Evolutionary conservation across 805 yeast species (phyloP), one percentile per base, ranked within the genome.

Genomic region (Candida railenensis): DNA sequence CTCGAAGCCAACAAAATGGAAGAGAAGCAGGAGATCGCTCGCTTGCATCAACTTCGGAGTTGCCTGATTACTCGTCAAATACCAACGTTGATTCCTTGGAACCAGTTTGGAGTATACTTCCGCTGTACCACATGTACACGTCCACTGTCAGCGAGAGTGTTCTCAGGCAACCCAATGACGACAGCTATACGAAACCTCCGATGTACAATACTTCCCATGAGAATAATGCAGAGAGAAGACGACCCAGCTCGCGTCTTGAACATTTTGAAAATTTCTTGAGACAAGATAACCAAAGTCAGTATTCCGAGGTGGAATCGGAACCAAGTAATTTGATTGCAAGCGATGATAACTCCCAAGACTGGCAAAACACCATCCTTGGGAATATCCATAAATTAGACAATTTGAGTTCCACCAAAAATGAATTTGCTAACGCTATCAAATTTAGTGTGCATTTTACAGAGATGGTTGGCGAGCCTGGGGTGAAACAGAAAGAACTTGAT

Each of bases 311-410:
- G 3, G 57, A 54, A 37, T 54, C 58, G 48, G 57, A 58, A 42
- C 30, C 11, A 11, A 11, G 9, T 14, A 43, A 52, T 16, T 52
- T 60, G 19, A 63, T 67, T 42, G 48, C 65, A 8, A 69, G 72
- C 30, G 71, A 70, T 51, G 73, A 67, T 52, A 54, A 49, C 33
- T 57, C 65, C 22, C 48, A 48, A 33, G 42, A 54, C 22, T 71
- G 75, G 74, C 62, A 66, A 34, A 69, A 65, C 43, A 69, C 73
- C 1, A 52, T 71, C 43, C 59, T 71, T 45, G 73, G 69, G 48
- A 70, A 71, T 51, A 59, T 68, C 33, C 63, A 61, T 48, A 57
- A 58, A 38, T 58, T 71, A 42, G 59, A 61, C 36, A 63, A 69
- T 44, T 56, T 68, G 52, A 57, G 71, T 12, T 50, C 66, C 5